Evolutionary conservation across 2,329 filamentous ascomycete genomes (phyloP), one percentile per base, ranked within the genome.

Genomic region (Cadophora sp.): DNA sequence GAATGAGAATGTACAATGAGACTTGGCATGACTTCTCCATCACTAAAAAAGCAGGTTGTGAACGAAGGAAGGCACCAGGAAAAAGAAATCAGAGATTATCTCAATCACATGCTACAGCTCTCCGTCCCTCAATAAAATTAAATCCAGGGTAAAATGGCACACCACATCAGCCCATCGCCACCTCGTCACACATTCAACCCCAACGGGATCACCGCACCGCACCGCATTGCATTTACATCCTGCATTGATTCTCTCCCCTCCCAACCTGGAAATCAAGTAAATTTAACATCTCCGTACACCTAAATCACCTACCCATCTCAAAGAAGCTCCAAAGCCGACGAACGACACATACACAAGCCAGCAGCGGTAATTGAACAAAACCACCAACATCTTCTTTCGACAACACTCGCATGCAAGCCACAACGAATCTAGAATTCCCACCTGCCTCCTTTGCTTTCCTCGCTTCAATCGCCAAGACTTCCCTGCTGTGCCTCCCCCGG

Each of bases 171-270:
- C 4, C 11, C 36, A 39, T 51, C 33, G 33, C 51, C 51, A 56
- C 51, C 50, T 56, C 27, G 27, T 56, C 51, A 56, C 22, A 14
- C 22, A 16, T 30, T 48, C 27, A 30, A 30, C 6, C 58, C 41
- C 16, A 47, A 33, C 41, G 5, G 41, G 58, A 60, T 60, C 58
- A 47, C 24, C 58, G 41, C 39, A 33, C n/a, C 8, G 13, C 39
- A 30, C 24, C 33, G 33, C 55, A 43, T 60, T 16, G 41, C 56
- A 60, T 60, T 11, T 22, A 6, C 16, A 9, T 13, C n/a, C 20
- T n/a, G 14, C 22, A 18, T 24, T 27, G n/a, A 13, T 20, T 11
- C n/a, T n/a, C n/a, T n/a, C n/a, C n/a, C n/a, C n/a, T n/a, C n/a
- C n/a, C n/a, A n/a, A n/a, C n/a, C n/a, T n/a, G n/a, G n/a, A n/a